These are phyloP conservation scores for Plantago rigida DNA, from an alignment of 305 asterid species.

Conservation along the genomic window DNA sequence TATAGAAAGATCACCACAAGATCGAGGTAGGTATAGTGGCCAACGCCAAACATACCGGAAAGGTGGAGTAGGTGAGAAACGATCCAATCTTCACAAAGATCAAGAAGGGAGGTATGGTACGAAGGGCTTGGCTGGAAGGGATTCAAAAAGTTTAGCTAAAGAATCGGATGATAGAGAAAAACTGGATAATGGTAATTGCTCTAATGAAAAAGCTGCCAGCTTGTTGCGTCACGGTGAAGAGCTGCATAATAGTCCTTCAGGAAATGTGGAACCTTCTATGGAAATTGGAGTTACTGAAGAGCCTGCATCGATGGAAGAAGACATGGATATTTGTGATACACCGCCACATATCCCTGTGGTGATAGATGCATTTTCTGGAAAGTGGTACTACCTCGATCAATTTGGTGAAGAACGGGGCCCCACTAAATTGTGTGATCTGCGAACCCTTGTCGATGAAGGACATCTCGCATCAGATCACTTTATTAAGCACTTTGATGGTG, in stretches of 20 bases:
- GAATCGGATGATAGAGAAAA: constrained; percentile 47
- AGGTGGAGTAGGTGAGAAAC: constrained; percentile 36
- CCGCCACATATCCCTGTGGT: constrained; percentile 75
- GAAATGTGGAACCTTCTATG: constrained; percentile 39
- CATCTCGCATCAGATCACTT: constrained; percentile 83
- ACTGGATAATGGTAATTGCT: constrained; percentile 32
- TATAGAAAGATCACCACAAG: constrained; percentile 55
- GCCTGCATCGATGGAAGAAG: constrained; percentile 90
- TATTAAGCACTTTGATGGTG: constrained; percentile 69
- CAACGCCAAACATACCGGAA: constrained; percentile 44
- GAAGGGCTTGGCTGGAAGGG: constrained; percentile 49
- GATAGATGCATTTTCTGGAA: constrained; percentile 54
- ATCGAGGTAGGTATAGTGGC: constrained; percentile 43
- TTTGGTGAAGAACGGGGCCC: constrained; percentile 82
- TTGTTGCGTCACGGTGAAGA: constrained; percentile 32
- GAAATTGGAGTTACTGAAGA: constrained; percentile 63
- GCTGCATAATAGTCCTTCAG: constrained; percentile 34
- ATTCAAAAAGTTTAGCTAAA: constrained; percentile 33
- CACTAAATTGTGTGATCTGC: constrained; percentile 64
- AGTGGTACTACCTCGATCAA: constrained; percentile 84
- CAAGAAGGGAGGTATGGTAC: constrained; percentile 50
- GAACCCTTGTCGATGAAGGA: constrained; percentile 73
- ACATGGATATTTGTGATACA: constrained; percentile 96
- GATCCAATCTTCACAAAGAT: constrained; percentile 41
- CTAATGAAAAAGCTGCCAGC: constrained; percentile 35